A percentile compares a stretch with the other conserved stretches of the same genome.
phyloP scores from a whole-genome alignment of 2,329 filamentous ascomycete genomes.

The Fusarium chlamydosporum region DNA sequence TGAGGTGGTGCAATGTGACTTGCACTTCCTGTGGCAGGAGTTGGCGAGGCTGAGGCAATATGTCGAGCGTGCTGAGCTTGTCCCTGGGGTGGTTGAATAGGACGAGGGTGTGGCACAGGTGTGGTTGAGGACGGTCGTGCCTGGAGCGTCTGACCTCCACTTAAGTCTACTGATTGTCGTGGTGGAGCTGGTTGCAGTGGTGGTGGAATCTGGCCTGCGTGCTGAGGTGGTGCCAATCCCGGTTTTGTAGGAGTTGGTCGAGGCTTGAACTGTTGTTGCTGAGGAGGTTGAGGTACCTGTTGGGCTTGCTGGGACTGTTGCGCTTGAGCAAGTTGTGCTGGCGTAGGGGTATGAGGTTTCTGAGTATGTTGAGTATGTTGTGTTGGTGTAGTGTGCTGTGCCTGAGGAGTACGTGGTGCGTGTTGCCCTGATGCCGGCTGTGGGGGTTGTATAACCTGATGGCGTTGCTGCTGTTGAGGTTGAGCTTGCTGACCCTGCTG shows the following conservation, averaged over 20 bases:
- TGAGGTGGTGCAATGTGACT: conserved; percentile 50
- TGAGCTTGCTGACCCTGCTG: conserved; percentile 40
- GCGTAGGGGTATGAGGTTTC: conserved; percentile 34
- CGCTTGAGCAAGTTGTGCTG: conserved; percentile 30
- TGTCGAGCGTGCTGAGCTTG: conserved; percentile 50
- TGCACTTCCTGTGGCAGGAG: conserved; percentile 43
- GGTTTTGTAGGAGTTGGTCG: conserved; percentile 50
- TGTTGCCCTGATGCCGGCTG: conserved; percentile 32
- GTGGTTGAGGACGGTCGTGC: conserved; percentile 53
- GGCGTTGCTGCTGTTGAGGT: conserved; percentile 38
- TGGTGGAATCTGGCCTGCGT: conserved; percentile 55
- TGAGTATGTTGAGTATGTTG: conserved; percentile 43
- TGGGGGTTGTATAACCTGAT: conserved; percentile 36
- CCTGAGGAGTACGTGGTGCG: conserved; percentile 42
- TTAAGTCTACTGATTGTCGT: conserved; percentile 43
- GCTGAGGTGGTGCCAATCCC: conserved; percentile 55
- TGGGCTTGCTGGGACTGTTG: conserved; percentile 41
- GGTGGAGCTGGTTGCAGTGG: conserved; percentile 55
- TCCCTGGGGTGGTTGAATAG: conserved; percentile 52
- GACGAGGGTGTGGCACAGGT: conserved; percentile 55
- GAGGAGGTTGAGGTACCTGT: conserved; percentile 37
- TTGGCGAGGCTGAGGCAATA: conserved; percentile 54
- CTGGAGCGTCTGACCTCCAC: conserved; percentile 47
- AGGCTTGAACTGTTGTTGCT: conserved; percentile 45
- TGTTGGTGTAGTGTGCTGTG: conserved; percentile 40